These are phyloP conservation scores for Botrytis aclada DNA, from an alignment of 2,329 filamentous ascomycete species.

Conservation along the genomic window DNA sequence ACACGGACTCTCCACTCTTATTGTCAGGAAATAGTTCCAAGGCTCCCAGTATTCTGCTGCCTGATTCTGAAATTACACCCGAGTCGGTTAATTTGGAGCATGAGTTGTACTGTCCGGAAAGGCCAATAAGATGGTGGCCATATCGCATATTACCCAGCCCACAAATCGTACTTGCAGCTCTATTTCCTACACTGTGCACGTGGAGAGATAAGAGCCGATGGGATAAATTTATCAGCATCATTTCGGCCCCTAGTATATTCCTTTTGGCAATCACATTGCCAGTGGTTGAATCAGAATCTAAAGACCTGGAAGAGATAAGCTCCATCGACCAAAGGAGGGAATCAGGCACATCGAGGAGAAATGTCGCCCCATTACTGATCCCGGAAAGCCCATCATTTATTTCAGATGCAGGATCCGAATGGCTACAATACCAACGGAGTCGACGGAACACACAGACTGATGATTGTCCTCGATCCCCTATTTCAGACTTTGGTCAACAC, in stretches of 20 bases:
- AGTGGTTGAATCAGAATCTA: slow-evolving; percentile 72
- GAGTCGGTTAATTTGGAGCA: slow-evolving; percentile 31
- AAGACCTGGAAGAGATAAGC: slow-evolving; percentile 41
- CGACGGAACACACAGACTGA: slow-evolving; percentile 43
- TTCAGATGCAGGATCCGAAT: slow-evolving; percentile 48
- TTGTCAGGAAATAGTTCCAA: slow-evolving; percentile 32
- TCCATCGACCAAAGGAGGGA: slow-evolving; percentile 20
- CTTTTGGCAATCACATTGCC: slow-evolving; percentile 86
- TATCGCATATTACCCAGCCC: slow-evolving; percentile 70
- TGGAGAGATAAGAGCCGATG: slow-evolving; percentile 82
- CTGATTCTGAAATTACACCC: slow-evolving; percentile 28
- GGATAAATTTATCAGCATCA: slow-evolving; percentile 76
- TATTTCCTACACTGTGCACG: slow-evolving; percentile 83
- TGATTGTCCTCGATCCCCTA: slow-evolving; percentile 20
- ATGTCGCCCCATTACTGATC: slow-evolving; percentile 26
- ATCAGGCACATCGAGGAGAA: slow-evolving; percentile 34
- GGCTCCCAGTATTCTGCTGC: slow-evolving; percentile 35
- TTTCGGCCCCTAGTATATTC: slow-evolving; percentile 88
- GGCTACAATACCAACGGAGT: slow-evolving; percentile 56
- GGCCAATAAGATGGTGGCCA: slow-evolving; percentile 73
- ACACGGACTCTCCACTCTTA: slow-evolving; percentile 36
- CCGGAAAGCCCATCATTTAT: slow-evolving; percentile 32
- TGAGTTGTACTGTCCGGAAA: slow-evolving; percentile 26
- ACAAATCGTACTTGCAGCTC: slow-evolving; percentile 63
- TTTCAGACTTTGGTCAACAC: slow-evolving; percentile 34